A percentile compares a stretch with the other conserved stretches of the same genome.
These are phyloP conservation scores for Raddia guianensis DNA, from an alignment of 176 grass and related monocot genomes.

Conservation along the genomic window DNA sequence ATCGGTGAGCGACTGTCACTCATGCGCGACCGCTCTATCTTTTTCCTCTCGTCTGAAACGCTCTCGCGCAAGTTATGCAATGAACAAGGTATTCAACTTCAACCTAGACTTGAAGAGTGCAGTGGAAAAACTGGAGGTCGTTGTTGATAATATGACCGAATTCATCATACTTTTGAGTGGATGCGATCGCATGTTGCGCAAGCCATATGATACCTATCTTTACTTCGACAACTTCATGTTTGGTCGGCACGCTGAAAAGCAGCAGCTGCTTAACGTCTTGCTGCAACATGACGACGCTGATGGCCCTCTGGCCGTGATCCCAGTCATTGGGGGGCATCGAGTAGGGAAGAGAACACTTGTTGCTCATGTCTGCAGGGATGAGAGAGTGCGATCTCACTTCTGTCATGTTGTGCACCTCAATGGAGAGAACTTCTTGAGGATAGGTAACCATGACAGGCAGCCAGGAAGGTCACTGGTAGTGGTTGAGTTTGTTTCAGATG, in stretches of 20 bases:
- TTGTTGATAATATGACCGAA: not conserved
- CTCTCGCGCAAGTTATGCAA: not conserved
- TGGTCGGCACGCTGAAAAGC: conserved; percentile 26
- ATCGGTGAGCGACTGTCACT: not conserved
- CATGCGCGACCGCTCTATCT: not conserved
- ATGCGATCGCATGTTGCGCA: not conserved
- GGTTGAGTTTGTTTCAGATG: not conserved
- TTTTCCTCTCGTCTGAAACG: not conserved
- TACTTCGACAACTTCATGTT: conserved; percentile 32
- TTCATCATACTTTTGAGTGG: not conserved
- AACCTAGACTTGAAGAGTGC: no score
- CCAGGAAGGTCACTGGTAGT: not conserved
- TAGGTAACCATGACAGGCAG: not conserved
- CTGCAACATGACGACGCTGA: not conserved
- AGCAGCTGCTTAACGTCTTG: conserved; percentile 11
- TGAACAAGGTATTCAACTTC: not conserved
- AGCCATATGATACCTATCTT: conserved; percentile 15
- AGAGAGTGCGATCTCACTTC: not conserved
- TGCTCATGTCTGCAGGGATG: not conserved
- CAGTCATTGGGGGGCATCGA: not conserved
- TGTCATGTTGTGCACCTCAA: conserved; percentile 11
- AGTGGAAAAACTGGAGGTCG: not conserved
- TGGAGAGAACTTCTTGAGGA: not conserved
- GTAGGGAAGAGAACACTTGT: conserved; percentile 30
- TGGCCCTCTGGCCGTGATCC: no score